Base-by-base conservation (phyloP, 768 basidiomycete species). In the Asterophora parasitica region DNA sequence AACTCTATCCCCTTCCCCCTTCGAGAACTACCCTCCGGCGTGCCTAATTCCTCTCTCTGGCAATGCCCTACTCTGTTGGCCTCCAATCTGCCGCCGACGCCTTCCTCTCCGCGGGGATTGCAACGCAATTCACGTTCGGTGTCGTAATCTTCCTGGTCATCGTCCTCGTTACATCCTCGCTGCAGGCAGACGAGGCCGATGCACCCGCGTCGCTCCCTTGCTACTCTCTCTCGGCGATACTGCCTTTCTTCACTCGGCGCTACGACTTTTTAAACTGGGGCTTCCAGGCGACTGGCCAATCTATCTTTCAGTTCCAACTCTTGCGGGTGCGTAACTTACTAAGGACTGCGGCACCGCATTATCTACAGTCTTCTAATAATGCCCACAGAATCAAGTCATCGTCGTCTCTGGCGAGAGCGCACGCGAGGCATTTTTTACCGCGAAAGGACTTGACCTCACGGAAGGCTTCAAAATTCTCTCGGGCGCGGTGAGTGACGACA, bases 381-480 rank as follows among this genome's bases (percentile, higher is more conserved):
- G 19, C 3, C 19, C 26, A 54, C 58, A 89, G 86, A 81, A 83
- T 53, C 81, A 75, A 3, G 85, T 90, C 55, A 73, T 90, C 44
- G 85, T 83, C 28, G 76, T 89, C 33, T 88, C 87, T 33, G 88
- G 87, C 44, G 83, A 87, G 59, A 73, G 70, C 28, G 87, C 79
- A 12, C 72, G 87, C 47, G 75, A 77, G 46, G 73, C 79, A 3
- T 88, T 88, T 65, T 85, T 88, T 58, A 74, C 75, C 2, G 78
- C 83, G 47, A 81, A 79, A 64, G 77, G 77, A 16, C 77, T 90
- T 52, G 85, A 88, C 64, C 75, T 90, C 42, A 82, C 81, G 34
- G 85, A 87, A 69, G 87, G 85, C 4, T 89, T 87, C 72, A 85
- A 81, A 58, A 77, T 86, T 58, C 74, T 90, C 51, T 85, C 84